Percentiles rank a stretch among this genome's conserved stretches.
phyloP scores from a whole-genome alignment of 2,329 filamentous ascomycete species.

The Fusarium sp. region DNA sequence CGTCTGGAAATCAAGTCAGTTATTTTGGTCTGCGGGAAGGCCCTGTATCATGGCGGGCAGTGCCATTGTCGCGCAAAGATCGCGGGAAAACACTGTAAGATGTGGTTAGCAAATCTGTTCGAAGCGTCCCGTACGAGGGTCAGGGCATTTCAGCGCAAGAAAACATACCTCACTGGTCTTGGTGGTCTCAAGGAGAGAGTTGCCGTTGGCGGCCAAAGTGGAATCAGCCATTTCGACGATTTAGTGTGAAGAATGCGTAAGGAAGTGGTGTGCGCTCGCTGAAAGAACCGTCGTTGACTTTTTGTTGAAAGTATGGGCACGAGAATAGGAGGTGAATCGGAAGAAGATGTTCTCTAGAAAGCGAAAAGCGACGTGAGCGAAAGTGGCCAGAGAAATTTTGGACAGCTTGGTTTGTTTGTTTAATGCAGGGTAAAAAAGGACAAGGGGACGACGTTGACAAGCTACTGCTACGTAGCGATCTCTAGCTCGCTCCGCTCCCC shows the following conservation, averaged over 20 bases:
- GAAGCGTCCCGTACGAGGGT: conserved; percentile 17
- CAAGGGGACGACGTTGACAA: conserved; percentile 30
- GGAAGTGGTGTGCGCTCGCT: conserved; percentile 28
- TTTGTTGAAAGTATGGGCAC: conserved; percentile 5
- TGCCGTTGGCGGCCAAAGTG: conserved; percentile 59
- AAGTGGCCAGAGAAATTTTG: conserved; percentile 45
- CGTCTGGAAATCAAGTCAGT: conserved; percentile 57
- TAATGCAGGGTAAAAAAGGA: conserved; percentile 31
- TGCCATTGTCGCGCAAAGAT: conserved; percentile 7
- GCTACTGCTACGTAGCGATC: conserved; percentile 35
- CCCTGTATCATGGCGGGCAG: neutral
- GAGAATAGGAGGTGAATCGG: conserved; percentile 25
- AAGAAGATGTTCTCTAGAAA: conserved; percentile 35
- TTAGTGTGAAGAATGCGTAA: conserved; percentile 21
- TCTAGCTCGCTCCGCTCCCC: conserved; percentile 34
- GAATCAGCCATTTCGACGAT: conserved; percentile 48
- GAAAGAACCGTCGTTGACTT: conserved; percentile 14
- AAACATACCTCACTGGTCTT: conserved; percentile 66
- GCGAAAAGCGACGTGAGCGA: conserved; percentile 42
- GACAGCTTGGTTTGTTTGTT: conserved; percentile 16
- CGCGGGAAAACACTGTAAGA: conserved; percentile 25
- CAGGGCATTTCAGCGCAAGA: conserved; percentile 32
- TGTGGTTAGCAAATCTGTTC: conserved; percentile 40
- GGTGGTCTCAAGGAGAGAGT: conserved; percentile 58
- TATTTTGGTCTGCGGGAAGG: conserved; percentile 2